Evolutionary conservation across 2,329 filamentous ascomycete species (phyloP).

Genomic region (Alternaria alternata): DNA sequence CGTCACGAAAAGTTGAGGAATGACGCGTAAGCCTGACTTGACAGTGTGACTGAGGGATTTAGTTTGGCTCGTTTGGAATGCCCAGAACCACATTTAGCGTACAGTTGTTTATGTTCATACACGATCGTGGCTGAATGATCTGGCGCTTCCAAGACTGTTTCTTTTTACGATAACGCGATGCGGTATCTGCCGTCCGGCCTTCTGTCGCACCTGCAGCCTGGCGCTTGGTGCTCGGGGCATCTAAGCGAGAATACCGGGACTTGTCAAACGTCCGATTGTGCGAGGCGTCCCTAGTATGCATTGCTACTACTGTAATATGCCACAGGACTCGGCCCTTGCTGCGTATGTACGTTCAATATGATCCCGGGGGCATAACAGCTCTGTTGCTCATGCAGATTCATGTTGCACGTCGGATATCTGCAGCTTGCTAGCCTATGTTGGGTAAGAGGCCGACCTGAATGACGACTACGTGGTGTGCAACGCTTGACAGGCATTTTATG

Average conservation of each 20-base stretch:
- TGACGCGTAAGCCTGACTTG: background rate
- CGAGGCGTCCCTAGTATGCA: background rate
- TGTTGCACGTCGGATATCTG: slow-evolving; percentile 20
- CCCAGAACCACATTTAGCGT: background rate
- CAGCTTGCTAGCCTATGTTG: slow-evolving; percentile 4
- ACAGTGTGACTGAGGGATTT: background rate
- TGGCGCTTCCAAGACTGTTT: background rate
- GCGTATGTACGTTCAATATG: background rate
- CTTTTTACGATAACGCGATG: background rate
- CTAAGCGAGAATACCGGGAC: background rate
- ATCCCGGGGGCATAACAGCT: slow-evolving; percentile 2
- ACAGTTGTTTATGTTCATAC: background rate
- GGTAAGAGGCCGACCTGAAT: background rate
- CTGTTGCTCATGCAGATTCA: slow-evolving; percentile 7
- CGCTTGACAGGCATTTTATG: background rate
- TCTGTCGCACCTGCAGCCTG: slow-evolving; percentile 5
- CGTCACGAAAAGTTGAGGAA: background rate
- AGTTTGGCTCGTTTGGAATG: background rate
- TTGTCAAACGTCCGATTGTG: background rate
- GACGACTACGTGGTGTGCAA: background rate
- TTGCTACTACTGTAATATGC: background rate
- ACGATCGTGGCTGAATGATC: background rate
- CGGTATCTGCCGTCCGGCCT: background rate
- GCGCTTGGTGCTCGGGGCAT: background rate
- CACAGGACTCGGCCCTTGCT: slow-evolving; percentile 13